These are phyloP conservation scores for Mayamaea pseudoterrestris DNA, from an alignment of 108 stramenopile genomes.

Conservation along the genomic window DNA sequence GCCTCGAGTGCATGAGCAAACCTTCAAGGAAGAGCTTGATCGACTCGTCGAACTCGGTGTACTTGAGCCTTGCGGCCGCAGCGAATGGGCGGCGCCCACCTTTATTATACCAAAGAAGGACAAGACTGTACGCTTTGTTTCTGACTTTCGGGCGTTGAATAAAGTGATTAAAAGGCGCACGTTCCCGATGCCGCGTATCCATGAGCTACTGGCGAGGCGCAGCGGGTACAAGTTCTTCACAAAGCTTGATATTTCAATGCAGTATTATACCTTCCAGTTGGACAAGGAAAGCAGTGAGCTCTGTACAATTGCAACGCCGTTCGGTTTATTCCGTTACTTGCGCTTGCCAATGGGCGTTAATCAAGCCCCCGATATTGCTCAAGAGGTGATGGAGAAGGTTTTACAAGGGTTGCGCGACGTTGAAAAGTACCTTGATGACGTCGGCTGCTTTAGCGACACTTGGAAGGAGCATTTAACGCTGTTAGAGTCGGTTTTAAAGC, in stretches of 20 bases:
- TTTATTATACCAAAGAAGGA: conserved; percentile 32
- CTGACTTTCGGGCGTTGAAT: conserved; percentile 28
- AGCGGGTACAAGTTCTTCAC: conserved; percentile 5
- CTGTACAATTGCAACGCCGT: conserved; percentile 29
- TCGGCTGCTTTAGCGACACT: conserved; percentile 19
- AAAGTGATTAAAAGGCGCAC: conserved; percentile 8
- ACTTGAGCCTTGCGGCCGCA: no score
- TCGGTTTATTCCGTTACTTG: conserved; percentile 25
- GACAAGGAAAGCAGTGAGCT: conserved; percentile 13
- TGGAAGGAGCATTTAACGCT: conserved; percentile 21
- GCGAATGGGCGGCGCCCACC: conserved; percentile 5
- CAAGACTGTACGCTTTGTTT: conserved; percentile 3
- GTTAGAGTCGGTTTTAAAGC: conserved; percentile 6
- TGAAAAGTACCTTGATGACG: conserved; percentile 37
- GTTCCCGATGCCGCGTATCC: conserved; percentile 9
- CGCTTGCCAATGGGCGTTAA: conserved; percentile 36
- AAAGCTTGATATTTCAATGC: conserved; percentile 19
- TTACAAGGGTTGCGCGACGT: conserved; percentile 11
- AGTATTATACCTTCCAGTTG: conserved; percentile 23
- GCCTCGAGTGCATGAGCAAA: not conserved
- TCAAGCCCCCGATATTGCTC: conserved; percentile 28
- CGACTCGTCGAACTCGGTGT: not conserved
- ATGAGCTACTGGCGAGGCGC: not conserved
- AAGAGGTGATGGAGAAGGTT: conserved; percentile 5
- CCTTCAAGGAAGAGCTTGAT: not conserved